Evolutionary conservation across 2,329 filamentous ascomycete species (phyloP).

Genomic region (Aaosphaeria arxii): DNA sequence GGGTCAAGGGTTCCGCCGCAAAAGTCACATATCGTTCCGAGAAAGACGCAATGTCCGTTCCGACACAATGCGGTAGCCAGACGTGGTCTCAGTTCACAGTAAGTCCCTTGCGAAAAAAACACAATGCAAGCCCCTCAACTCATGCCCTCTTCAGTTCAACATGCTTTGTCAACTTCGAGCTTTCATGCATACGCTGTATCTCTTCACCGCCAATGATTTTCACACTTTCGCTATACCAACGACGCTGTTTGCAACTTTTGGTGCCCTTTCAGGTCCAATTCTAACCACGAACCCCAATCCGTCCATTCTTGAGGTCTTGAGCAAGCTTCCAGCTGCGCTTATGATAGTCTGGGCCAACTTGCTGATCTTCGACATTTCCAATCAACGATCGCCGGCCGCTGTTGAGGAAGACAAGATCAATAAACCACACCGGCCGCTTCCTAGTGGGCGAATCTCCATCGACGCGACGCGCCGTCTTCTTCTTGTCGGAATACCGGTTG

Average conservation of each 20-base stretch:
- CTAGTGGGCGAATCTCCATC: conserved; percentile 15
- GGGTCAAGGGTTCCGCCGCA: not conserved
- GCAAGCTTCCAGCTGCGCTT: not conserved
- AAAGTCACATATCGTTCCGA: not conserved
- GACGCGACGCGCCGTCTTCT: conserved; percentile 9
- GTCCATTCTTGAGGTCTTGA: not conserved
- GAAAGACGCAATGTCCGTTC: not conserved
- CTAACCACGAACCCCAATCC: conserved; percentile 3
- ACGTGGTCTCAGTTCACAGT: not conserved
- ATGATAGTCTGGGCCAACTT: conserved; percentile 28
- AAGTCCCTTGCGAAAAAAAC: not conserved
- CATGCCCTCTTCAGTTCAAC: no score
- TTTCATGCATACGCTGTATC: conserved; percentile 1
- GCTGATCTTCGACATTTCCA: conserved; percentile 26
- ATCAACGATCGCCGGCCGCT: conserved; percentile 20
- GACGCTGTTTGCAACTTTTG: conserved; percentile 2
- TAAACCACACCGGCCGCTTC: conserved; percentile 33
- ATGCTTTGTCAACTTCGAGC: not conserved
- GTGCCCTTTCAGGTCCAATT: conserved; percentile 8
- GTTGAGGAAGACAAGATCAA: conserved; percentile 26
- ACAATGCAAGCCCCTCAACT: not conserved
- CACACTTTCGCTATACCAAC: conserved; percentile 2
- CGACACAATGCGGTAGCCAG: not conserved
- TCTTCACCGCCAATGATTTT: conserved; percentile 2
- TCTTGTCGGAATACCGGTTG: conserved; percentile 6